Conservation (phyloP, 805 yeast species). For the Isabelozyma rhagii region DNA sequence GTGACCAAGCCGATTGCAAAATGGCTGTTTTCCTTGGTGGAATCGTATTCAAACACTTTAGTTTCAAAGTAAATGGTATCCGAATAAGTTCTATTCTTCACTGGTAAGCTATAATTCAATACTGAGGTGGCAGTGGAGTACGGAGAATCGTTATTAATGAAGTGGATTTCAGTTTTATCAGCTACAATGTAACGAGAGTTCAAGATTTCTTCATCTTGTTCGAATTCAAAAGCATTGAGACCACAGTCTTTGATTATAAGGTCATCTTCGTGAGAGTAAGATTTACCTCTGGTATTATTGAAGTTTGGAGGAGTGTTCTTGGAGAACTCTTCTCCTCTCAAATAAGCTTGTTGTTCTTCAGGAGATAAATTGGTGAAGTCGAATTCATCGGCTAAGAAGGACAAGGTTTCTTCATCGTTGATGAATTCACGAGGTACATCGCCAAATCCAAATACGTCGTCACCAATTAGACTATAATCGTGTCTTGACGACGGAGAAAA, state of each 20-base stretch:
- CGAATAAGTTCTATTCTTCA: conserved; percentile 25
- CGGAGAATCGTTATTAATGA: conserved; percentile 34
- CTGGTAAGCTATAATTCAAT: conserved; percentile 37
- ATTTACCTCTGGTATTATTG: conserved; percentile 28
- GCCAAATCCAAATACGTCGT: conserved; percentile 6
- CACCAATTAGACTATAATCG: conserved; percentile 5
- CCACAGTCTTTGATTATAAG: conserved; percentile 33
- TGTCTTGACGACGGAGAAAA: conserved; percentile 4
- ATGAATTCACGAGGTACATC: conserved; percentile 35
- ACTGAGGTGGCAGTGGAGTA: conserved; percentile 40
- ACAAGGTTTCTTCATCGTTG: conserved; percentile 37
- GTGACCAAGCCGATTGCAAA: conserved; percentile 68
- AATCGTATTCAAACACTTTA: conserved; percentile 33
- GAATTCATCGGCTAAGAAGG: conserved; percentile 32
- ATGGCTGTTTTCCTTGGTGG: conserved; percentile 38
- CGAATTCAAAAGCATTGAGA: conserved; percentile 38
- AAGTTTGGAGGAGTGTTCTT: conserved; percentile 28
- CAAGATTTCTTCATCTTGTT: conserved; percentile 29
- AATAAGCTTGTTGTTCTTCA: conserved; percentile 36
- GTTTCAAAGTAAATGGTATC: conserved; percentile 62
- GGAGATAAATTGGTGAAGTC: conserved; percentile 36
- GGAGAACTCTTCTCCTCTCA: conserved; percentile 34
- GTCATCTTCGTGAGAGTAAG: conserved; percentile 28
- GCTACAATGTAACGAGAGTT: conserved; percentile 35
- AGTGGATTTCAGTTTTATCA: conserved; percentile 36